These are phyloP conservation scores for Hymenoscyphus repandus DNA, from an alignment of 2,329 filamentous ascomycete species.

Conservation along the genomic window DNA sequence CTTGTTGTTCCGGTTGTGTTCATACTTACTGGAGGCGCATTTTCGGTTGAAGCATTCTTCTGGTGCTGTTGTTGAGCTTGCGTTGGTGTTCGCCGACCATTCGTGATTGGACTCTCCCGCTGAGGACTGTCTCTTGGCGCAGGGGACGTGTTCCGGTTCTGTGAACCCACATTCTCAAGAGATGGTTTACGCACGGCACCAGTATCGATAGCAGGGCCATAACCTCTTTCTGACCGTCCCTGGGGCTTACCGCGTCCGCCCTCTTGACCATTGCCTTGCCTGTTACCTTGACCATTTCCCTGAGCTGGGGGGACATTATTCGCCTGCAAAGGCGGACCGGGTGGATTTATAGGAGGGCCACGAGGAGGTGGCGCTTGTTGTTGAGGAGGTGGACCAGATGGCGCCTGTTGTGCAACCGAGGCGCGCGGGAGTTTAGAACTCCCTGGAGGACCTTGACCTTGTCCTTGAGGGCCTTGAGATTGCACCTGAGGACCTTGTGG, in stretches of 20 bases:
- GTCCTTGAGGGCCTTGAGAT: background rate
- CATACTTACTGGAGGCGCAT: constrained; percentile 23
- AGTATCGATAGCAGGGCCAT: constrained; percentile 29
- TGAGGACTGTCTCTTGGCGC: constrained; percentile 34
- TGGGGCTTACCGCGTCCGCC: constrained; percentile 24
- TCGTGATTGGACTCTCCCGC: constrained; percentile 48
- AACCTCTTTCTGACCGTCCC: constrained; percentile 25
- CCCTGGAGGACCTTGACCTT: constrained; percentile 37
- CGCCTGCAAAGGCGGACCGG: background rate
- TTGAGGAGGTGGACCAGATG: constrained; percentile 58
- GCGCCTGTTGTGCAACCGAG: constrained; percentile 53
- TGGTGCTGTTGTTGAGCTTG: constrained; percentile 39
- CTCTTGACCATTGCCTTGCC: background rate
- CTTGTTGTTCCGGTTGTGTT: constrained; percentile 24
- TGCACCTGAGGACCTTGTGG: constrained; percentile 44
- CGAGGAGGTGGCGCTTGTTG: constrained; percentile 55
- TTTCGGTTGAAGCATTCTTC: constrained; percentile 28
- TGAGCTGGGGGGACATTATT: background rate
- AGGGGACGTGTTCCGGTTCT: constrained; percentile 34
- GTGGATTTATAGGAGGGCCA: background rate
- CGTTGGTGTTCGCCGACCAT: constrained; percentile 61
- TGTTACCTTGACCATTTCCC: background rate
- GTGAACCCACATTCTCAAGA: constrained; percentile 40
- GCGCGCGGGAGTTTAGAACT: constrained; percentile 56
- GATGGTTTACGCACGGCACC: constrained; percentile 34